A percentile compares a stretch with the other conserved stretches of the same genome.
Conservation (phyloP, 2,329 filamentous ascomycete genomes). For the Alternaria hordeiaustralica region DNA sequence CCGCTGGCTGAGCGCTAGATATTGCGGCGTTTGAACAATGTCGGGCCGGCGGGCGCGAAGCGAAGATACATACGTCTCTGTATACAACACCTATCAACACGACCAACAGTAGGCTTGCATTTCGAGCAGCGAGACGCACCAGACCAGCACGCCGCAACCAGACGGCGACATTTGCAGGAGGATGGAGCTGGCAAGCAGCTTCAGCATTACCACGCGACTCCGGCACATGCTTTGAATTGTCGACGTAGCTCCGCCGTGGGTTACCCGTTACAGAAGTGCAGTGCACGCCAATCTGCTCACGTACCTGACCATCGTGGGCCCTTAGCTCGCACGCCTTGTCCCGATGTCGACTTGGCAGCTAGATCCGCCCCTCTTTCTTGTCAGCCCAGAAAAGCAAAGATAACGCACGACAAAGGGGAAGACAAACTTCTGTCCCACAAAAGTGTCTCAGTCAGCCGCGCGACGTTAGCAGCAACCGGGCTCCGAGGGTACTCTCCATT, state of each 20-base stretch:
- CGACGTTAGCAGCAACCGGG: slow-evolving; percentile 1
- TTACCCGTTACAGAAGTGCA: not conserved
- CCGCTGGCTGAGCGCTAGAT: slow-evolving; percentile 3
- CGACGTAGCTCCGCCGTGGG: slow-evolving; percentile 14
- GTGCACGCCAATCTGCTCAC: slow-evolving; percentile 24
- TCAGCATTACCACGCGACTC: slow-evolving; percentile 1
- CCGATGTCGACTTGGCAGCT: slow-evolving; percentile 9
- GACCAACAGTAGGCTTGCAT: not conserved
- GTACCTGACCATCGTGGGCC: slow-evolving; percentile 19
- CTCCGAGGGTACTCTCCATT: not conserved
- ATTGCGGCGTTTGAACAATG: slow-evolving; percentile 13
- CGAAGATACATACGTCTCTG: not conserved
- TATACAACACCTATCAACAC: not conserved
- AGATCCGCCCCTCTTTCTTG: slow-evolving; percentile 10
- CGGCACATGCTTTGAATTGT: slow-evolving; percentile 14
- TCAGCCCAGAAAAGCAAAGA: slow-evolving; percentile 25
- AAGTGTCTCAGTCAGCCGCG: slow-evolving; percentile 16
- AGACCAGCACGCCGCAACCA: not conserved
- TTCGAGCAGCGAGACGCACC: not conserved
- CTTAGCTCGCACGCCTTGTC: slow-evolving; percentile 12
- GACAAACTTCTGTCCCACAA: slow-evolving; percentile 10
- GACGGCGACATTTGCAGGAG: not conserved
- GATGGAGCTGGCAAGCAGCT: not conserved
- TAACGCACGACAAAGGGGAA: slow-evolving; percentile 7
- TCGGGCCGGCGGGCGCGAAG: slow-evolving; percentile 12